Evolutionary conservation across 1,284 basidiomycete genomes (phyloP).

Genomic region (Naganishia sp.): DNA sequence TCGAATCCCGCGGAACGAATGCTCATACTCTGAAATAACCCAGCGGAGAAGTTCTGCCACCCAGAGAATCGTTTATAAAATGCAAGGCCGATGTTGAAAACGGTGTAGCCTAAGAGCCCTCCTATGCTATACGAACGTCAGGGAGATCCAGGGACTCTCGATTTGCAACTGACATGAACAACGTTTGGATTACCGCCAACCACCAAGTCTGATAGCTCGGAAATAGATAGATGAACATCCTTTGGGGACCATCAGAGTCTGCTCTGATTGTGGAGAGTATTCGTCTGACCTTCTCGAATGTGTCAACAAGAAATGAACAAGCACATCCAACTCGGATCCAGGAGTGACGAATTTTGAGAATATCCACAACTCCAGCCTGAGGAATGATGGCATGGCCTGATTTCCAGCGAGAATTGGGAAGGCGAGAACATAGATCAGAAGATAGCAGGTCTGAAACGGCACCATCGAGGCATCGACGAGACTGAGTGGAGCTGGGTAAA

Average conservation of each 20-base stretch:
- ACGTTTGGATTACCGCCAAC: constrained; percentile 37
- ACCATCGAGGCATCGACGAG: constrained; percentile 41
- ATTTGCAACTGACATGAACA: constrained; percentile 39
- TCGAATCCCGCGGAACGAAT: constrained; percentile 44
- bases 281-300: constrained; percentile 42
- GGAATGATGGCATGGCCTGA: constrained; percentile 44
- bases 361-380: constrained; percentile 42
- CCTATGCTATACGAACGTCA: constrained; percentile 32
- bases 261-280: not conserved
- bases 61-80: constrained; percentile 33
- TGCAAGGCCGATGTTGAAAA: constrained; percentile 42
- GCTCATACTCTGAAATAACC: constrained; percentile 41
- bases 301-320: constrained; percentile 45
- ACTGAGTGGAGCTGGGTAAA: constrained; percentile 21
- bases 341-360: constrained; percentile 41
- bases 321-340: constrained; percentile 38
- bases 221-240: constrained; percentile 48
- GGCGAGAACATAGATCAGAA: constrained; percentile 41
- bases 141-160: not conserved
- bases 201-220: constrained; percentile 49
- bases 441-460: constrained; percentile 40
- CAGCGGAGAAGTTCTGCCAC: constrained; percentile 42
- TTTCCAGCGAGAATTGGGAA: constrained; percentile 44
- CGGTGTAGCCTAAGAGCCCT: constrained; percentile 41
- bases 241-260: constrained; percentile 22